These are phyloP conservation scores for Kalaharituber pfeilii DNA, from an alignment of 2,329 filamentous ascomycete genomes.

Conservation along the genomic window DNA sequence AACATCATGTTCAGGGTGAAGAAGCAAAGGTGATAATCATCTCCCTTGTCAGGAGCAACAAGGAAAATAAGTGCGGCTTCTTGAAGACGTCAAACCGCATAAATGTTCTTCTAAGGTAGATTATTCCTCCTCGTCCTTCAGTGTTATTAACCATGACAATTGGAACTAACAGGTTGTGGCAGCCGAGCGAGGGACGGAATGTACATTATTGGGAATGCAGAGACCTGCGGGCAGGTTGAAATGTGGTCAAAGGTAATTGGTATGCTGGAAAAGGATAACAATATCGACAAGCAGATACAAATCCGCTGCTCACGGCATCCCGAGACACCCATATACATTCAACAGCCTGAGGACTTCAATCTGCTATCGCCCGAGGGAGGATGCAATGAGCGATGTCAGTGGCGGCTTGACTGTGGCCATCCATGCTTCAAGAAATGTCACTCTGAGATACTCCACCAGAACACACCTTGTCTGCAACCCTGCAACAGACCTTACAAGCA, in stretches of 20 bases:
- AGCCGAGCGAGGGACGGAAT: slow-evolving; percentile 48
- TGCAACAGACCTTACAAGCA: slow-evolving; percentile 23
- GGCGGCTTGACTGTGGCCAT: slow-evolving; percentile 20
- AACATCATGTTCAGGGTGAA: slow-evolving; percentile 54
- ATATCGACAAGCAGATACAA: slow-evolving; percentile 43
- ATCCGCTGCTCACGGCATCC: slow-evolving; percentile 45
- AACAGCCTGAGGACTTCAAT: slow-evolving; percentile 41
- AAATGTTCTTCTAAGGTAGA: slow-evolving; percentile 42
- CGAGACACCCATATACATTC: slow-evolving; percentile 32
- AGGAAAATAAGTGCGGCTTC: slow-evolving; percentile 48
- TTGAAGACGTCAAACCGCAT: slow-evolving; percentile 47
- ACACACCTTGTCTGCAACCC: slow-evolving; percentile 24
- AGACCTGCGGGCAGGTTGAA: slow-evolving; percentile 44
- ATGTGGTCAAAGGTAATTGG: slow-evolving; percentile 44
- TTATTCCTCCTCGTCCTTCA: slow-evolving; percentile 41
- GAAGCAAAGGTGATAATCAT: slow-evolving; percentile 56
- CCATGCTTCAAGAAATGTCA: slow-evolving; percentile 24
- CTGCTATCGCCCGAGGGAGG: slow-evolving; percentile 50
- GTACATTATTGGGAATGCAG: slow-evolving; percentile 52
- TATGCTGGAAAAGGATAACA: slow-evolving; percentile 37
- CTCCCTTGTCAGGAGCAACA: slow-evolving; percentile 51
- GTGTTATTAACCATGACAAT: slow-evolving; percentile 42
- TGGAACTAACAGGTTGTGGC: slow-evolving; percentile 40
- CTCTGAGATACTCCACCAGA: slow-evolving; percentile 19
- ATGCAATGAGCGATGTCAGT: slow-evolving; percentile 40